Conservation (phyloP, 352 stramenopile species). For the Ophiocytium majus region DNA sequence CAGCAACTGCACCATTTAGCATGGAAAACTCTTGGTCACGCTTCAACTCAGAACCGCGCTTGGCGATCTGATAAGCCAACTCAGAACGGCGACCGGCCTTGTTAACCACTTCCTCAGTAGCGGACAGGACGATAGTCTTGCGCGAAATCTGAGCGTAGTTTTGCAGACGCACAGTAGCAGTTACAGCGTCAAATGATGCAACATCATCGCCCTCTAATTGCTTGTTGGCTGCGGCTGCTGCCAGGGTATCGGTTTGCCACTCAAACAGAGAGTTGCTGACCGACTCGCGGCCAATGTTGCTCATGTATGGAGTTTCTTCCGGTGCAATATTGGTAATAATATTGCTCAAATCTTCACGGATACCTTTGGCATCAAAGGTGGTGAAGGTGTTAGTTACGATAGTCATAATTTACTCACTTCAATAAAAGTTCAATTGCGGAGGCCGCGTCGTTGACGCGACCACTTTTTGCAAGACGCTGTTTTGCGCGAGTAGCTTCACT, state of each 20-base stretch:
- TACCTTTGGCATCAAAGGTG: background rate
- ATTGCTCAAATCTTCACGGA: background rate
- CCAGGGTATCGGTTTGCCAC: background rate
- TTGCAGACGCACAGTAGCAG: background rate
- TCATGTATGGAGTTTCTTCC: background rate
- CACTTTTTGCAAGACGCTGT: no score
- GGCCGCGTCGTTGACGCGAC: no score
- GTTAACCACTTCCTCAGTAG: background rate
- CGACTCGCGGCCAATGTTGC: background rate
- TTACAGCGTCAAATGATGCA: background rate
- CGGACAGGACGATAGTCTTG: background rate
- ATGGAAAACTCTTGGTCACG: background rate
- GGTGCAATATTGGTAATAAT: background rate
- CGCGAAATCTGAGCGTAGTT: background rate
- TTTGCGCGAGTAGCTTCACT: no score
- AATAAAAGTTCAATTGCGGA: no score
- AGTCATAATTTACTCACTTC: no score
- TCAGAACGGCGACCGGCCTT: background rate
- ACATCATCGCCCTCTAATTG: background rate
- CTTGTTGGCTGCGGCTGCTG: background rate
- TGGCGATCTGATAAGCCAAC: background rate
- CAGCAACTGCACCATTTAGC: no score
- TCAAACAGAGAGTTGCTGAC: background rate
- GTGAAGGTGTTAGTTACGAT: no score
- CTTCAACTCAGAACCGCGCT: conserved; percentile 1